Conservation (phyloP, 352 stramenopile species). For the Pythium monospermum region DNA sequence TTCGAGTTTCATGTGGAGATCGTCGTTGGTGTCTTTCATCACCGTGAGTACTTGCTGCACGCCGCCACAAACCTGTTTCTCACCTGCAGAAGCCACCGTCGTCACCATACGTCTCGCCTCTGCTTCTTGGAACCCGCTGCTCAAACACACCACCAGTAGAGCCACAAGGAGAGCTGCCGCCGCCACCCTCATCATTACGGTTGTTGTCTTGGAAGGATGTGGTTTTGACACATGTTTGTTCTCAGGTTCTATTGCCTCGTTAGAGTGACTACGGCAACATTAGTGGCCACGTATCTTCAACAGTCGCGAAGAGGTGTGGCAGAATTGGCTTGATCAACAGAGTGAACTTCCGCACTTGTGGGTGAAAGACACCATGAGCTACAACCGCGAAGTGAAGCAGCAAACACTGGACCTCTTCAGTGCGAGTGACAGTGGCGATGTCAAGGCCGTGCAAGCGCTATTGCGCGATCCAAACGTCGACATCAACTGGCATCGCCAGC, state of each 20-base stretch:
- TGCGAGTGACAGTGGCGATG: constrained; percentile 49
- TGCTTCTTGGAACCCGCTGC: not conserved
- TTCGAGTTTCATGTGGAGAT: constrained; percentile 13
- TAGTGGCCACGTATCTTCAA: constrained; percentile 16
- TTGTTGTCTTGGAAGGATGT: not conserved
- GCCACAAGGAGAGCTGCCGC: not conserved
- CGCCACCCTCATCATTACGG: not conserved
- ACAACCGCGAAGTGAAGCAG: constrained; percentile 50
- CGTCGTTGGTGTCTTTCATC: constrained; percentile 6
- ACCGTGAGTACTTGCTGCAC: not conserved
- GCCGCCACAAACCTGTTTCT: constrained; percentile 1
- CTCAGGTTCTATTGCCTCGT: constrained; percentile 4
- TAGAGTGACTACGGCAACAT: not conserved
- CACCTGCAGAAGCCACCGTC: not conserved
- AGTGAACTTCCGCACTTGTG: no score
- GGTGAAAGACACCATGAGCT: constrained; percentile 41
- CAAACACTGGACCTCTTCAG: constrained; percentile 57
- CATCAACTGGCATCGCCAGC: constrained; percentile 69
- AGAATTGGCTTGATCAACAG: no score
- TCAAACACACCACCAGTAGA: not conserved
- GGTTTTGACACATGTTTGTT: not conserved
- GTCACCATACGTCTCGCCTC: not conserved
- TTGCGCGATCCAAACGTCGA: constrained; percentile 39
- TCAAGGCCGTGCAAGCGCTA: constrained; percentile 37
- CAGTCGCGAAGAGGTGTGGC: not conserved